Conservation (phyloP, 495 filamentous ascomycete genomes). For the Neurospora discreta region DNA sequence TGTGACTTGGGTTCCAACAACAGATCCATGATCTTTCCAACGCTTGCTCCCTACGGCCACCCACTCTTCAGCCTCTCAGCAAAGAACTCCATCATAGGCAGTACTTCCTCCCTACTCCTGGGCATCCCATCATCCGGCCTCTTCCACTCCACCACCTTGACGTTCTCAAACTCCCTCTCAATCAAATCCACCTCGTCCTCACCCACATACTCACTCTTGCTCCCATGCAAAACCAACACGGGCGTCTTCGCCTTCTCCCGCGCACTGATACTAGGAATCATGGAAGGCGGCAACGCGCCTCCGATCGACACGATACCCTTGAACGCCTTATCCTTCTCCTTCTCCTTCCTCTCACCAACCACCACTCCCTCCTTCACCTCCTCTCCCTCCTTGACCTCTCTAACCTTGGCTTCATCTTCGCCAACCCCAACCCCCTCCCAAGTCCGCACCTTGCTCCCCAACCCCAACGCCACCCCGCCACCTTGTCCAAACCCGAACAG, state of each 20-base stretch:
- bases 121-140: slow-evolving; percentile 76
- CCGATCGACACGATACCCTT: slow-evolving; percentile 72
- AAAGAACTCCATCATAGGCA: slow-evolving; percentile 90
- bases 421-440: slow-evolving; percentile 21
- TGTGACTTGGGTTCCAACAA: too few relatives aligned
- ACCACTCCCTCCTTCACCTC: neutral
- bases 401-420: slow-evolving; percentile 8
- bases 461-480: slow-evolving; percentile 61
- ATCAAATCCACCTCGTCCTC: slow-evolving; percentile 49
- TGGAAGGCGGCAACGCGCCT: slow-evolving; percentile 51
- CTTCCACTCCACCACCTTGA: slow-evolving; percentile 65
- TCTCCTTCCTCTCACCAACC: neutral
- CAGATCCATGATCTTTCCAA: too few relatives aligned
- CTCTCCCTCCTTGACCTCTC: neutral
- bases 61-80: slow-evolving; percentile 49
- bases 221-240: slow-evolving; percentile 59
- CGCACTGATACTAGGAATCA: slow-evolving; percentile 23
- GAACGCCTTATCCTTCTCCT: slow-evolving; percentile 11
- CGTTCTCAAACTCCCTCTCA: slow-evolving; percentile 56
- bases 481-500: slow-evolving; percentile 85
- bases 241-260: slow-evolving; percentile 56
- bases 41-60: neutral
- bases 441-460: slow-evolving; percentile 30
- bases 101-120: slow-evolving; percentile 69
- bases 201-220: slow-evolving; percentile 50